Base-by-base conservation (phyloP, 768 basidiomycete species). In the Russula abietina region DNA sequence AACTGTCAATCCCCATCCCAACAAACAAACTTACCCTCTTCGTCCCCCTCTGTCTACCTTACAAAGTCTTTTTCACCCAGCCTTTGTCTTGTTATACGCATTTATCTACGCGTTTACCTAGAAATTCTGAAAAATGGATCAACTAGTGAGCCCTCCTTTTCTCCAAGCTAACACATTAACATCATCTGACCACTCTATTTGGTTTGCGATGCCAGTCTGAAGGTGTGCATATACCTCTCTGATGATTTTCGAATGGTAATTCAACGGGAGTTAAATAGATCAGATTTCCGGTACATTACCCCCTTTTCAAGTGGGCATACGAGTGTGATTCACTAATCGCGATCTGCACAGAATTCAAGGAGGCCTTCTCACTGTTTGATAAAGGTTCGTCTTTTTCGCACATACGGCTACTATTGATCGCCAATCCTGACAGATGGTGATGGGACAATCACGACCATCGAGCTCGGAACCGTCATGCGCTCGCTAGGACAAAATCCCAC, bases 291-390 rank as follows among this genome's bases (percentile, higher is more conserved):
- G 93, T 92, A 71, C 51, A 85, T 75, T 32, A 7, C 14, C 28
- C 39, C 17, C 46, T 63, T 51, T 51, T 52, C 38, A 39, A 45
- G 45, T 63, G 39, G 43, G 33, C 41, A 14, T 7, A 19, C 55
- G 41, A 14, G 54, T 32, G 41, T 38, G 38, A 38, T 12, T 16
- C 30, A 54, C 38, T 26, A 24, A 48, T 52, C 57, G 53, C 56
- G n/a, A 28, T 51, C 39, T 30, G n/a, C 50, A 32, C 73, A 91
- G 93, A 96, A 77, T 98, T 95, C 85, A 98, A 96, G 83, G 96
- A 98, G 80, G 95, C 95, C 55, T 98, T 98, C 79, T 93, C 94
- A 62, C 83, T 98, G 24, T 98, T 98, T 75, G 93, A 97, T 80
- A 95, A 93, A 75, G 91, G 93, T 93, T 64, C 61, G 81, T 75